Evolutionary conservation across 805 yeast species (phyloP).

Genomic region (Wickerhamomyces tratensis): DNA sequence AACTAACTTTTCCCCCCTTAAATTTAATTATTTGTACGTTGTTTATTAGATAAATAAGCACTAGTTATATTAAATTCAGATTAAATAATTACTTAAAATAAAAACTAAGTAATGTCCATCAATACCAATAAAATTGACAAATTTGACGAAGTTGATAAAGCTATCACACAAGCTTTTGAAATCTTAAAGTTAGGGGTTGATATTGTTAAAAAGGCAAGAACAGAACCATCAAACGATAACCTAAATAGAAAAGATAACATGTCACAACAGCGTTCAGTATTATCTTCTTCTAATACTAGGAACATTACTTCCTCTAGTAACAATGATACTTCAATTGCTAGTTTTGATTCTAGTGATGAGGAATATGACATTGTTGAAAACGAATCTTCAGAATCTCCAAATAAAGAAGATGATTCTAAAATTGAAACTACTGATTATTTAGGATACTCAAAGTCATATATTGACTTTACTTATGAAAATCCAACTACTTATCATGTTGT

Average conservation of each 20-base stretch:
- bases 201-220: constrained; percentile 7
- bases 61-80: no score
- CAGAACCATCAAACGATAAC: neutral
- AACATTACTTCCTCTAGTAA: no score
- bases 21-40: no score
- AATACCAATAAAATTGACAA: neutral
- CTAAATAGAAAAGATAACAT: no score
- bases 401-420: neutral
- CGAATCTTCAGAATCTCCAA: neutral
- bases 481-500: constrained; percentile 77
- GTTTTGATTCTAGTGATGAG: neutral
- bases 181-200: constrained; percentile 14
- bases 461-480: constrained; percentile 59
- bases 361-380: neutral
- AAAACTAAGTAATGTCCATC: neutral
- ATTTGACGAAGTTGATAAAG: constrained; percentile 10
- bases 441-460: constrained; percentile 37
- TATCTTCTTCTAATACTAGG: no score
- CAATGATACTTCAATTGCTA: no score
- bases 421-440: constrained; percentile 6
- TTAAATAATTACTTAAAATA: no score
- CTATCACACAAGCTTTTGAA: constrained; percentile 16
- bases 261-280: no score
- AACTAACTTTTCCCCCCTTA: no score
- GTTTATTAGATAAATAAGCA: no score